Evolutionary conservation across 1,139 yeast genomes (phyloP).

Genomic region (Blastobotrys arbuscula): DNA sequence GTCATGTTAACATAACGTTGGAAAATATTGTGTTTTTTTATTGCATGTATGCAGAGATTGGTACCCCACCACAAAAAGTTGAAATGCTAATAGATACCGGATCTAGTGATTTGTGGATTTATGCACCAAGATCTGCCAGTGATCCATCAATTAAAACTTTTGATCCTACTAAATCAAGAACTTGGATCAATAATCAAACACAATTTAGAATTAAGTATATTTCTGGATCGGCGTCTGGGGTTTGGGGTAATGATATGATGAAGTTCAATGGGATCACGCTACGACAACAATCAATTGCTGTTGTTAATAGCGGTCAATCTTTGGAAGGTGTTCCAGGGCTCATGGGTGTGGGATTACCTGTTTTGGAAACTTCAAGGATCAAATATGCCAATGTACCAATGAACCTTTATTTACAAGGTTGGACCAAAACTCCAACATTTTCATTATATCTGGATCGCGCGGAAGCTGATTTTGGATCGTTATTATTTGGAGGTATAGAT

Average conservation of each 20-base stretch:
- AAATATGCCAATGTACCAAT: constrained; percentile 23
- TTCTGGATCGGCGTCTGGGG: constrained; percentile 20
- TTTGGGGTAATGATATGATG: constrained; percentile 22
- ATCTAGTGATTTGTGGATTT: constrained; percentile 44
- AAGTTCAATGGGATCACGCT: constrained; percentile 17
- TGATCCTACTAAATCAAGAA: constrained; percentile 14
- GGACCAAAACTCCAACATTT: constrained; percentile 42
- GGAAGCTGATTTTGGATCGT: constrained; percentile 33
- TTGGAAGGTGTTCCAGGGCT: constrained; percentile 26
- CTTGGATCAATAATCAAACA: constrained; percentile 16
- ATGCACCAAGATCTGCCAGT: constrained; percentile 18
- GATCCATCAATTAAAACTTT: constrained; percentile 4
- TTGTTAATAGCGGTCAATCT: constrained; percentile 21
- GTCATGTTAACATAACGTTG: constrained; percentile 5
- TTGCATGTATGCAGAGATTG: constrained; percentile 37
- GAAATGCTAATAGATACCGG: constrained; percentile 45
- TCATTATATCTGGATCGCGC: constrained; percentile 31
- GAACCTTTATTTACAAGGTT: constrained; percentile 34
- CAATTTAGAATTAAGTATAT: constrained; percentile 18
- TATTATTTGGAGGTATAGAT: constrained; percentile 47
- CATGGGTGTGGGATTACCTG: constrained; percentile 23
- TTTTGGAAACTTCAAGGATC: constrained; percentile 14
- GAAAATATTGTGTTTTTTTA: constrained; percentile 11
- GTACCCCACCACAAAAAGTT: constrained; percentile 50
- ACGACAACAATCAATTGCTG: constrained; percentile 22